Conservation (phyloP, 345 rosid species). For the Citrus reticulata region DNA sequence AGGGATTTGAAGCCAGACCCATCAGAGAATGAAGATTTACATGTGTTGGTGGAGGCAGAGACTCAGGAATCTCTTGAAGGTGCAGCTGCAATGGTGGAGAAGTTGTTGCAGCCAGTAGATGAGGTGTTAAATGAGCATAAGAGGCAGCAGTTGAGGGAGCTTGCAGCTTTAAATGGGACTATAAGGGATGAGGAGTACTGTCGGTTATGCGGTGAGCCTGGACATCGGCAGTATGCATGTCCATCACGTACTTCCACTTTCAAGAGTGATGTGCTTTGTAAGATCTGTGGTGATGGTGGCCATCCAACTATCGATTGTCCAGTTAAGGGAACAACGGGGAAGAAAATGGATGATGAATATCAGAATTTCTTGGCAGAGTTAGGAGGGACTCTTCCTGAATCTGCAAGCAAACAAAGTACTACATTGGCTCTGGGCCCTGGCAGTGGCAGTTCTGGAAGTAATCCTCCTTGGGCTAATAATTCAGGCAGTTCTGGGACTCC, state of each 20-base stretch:
- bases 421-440: constrained; percentile 69
- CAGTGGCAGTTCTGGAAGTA: constrained; percentile 57
- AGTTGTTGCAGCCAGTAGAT: constrained; percentile 94
- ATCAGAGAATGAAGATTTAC: constrained; percentile 94
- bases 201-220: constrained; percentile 91
- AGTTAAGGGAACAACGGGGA: constrained; percentile 83
- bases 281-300: constrained; percentile 99
- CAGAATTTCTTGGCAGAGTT: constrained; percentile 94
- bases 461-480: constrained; percentile 91
- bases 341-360: constrained; percentile 99
- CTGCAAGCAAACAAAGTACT: constrained; percentile 63
- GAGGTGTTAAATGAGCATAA: constrained; percentile 97
- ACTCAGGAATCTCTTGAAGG: constrained; percentile 87
- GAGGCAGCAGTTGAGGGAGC: constrained; percentile 96
- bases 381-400: constrained; percentile 89
- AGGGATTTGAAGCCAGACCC: constrained; percentile 93
- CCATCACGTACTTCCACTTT: constrained; percentile 92
- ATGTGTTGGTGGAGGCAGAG: constrained; percentile 96
- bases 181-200: constrained; percentile 97
- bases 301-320: constrained; percentile 99
- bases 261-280: constrained; percentile 95
- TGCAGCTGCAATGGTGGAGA: constrained; percentile 97
- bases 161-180: constrained; percentile 95
- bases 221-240: constrained; percentile 86
- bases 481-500: constrained; percentile 30